These are phyloP conservation scores for Polysphondylium violaceum DNA, from an alignment of 78 protist species.

Conservation along the genomic window DNA sequence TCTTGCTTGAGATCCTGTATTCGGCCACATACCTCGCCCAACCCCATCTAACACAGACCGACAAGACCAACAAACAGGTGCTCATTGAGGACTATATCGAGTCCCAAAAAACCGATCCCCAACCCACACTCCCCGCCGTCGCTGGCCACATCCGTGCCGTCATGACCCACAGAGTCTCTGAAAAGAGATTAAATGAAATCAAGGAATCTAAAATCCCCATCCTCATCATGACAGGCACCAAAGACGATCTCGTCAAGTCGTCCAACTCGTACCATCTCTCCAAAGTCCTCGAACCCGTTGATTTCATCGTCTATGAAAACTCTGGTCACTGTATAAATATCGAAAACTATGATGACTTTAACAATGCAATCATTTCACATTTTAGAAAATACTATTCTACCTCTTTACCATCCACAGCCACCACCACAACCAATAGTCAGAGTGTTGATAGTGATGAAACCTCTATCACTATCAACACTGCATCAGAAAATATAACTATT, in stretches of 20 bases:
- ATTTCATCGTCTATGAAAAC: constrained; percentile 40
- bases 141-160: constrained; percentile 57
- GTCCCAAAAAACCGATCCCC: neutral
- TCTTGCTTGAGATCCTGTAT: constrained; percentile 3
- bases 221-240: constrained; percentile 43
- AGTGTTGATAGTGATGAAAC: no score
- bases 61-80: neutral
- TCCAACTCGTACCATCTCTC: constrained; percentile 12
- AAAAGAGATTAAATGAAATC: neutral
- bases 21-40: constrained; percentile 3
- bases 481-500: no score
- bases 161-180: constrained; percentile 39
- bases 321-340: constrained; percentile 69
- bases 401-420: constrained; percentile 7
- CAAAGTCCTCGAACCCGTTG: constrained; percentile 24
- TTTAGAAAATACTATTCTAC: no score
- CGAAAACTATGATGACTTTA: constrained; percentile 63
- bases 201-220: constrained; percentile 30
- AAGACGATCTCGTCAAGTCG: constrained; percentile 50
- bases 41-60: neutral
- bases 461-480: no score
- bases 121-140: neutral
- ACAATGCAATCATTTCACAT: constrained; percentile 39
- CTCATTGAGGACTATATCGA: constrained; percentile 13
- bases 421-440: neutral